phyloP scores from a whole-genome alignment of 2,329 filamentous ascomycete species.

The Verticillium klebahnii region DNA sequence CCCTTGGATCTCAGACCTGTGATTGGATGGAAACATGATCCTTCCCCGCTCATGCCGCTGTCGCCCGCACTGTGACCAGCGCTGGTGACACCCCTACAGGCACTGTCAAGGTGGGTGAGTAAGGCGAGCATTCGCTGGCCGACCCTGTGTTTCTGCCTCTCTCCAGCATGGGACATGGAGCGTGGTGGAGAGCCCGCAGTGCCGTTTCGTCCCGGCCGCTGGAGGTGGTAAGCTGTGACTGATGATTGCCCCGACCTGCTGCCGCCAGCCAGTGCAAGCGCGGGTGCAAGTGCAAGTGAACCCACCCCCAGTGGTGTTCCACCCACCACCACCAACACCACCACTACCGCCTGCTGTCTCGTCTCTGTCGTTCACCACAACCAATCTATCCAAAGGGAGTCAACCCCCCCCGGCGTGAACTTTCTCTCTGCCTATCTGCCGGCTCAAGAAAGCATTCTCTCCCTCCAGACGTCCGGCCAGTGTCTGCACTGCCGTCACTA shows the following conservation, averaged over 20 bases:
- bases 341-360: not conserved
- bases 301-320: not conserved
- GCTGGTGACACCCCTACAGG: not conserved
- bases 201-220: not conserved
- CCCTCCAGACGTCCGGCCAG: not conserved
- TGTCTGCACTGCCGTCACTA: not conserved
- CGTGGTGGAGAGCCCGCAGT: not conserved
- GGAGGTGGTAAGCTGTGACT: not conserved
- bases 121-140: not conserved
- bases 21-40: conserved; percentile 7
- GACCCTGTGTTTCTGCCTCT: not conserved
- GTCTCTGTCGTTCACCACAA: not conserved
- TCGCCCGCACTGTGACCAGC: not conserved
- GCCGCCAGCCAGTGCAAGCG: not conserved
- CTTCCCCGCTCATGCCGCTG: conserved; percentile 11
- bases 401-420: not conserved
- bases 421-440: not conserved
- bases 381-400: not conserved
- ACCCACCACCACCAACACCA: not conserved
- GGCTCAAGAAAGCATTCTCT: not conserved
- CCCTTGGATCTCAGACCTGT: not conserved
- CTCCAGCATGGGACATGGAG: not conserved
- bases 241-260: not conserved
- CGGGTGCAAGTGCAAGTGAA: not conserved
- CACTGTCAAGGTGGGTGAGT: not conserved